phyloP scores from a whole-genome alignment of 2,329 filamentous ascomycete genomes.

The Colletotrichum australisinense region DNA sequence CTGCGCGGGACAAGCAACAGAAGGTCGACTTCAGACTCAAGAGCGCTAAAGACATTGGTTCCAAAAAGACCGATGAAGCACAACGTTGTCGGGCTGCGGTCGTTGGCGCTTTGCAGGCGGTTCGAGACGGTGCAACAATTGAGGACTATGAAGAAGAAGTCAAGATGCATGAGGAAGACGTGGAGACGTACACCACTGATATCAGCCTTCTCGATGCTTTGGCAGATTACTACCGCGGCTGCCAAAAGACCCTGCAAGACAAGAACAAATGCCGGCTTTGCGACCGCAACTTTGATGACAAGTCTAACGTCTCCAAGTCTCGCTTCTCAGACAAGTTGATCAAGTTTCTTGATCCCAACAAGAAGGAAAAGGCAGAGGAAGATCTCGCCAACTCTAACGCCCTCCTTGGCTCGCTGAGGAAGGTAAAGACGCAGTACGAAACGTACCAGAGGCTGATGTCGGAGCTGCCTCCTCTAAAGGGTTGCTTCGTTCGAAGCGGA shows the following conservation, averaged over 20 bases:
- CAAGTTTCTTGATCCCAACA: slow-evolving; percentile 69
- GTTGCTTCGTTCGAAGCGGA: slow-evolving; percentile 71
- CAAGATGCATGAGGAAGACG: slow-evolving; percentile 64
- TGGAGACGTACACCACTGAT: slow-evolving; percentile 72
- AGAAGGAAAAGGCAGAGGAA: slow-evolving; percentile 71
- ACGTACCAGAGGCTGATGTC: slow-evolving; percentile 76
- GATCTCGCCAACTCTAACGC: slow-evolving; percentile 64
- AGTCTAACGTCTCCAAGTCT: slow-evolving; percentile 66
- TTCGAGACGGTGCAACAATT: slow-evolving; percentile 58
- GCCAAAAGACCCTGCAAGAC: slow-evolving; percentile 72
- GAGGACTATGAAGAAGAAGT: slow-evolving; percentile 67
- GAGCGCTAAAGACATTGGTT: slow-evolving; percentile 71
- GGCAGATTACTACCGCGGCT: slow-evolving; percentile 77
- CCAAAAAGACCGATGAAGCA: slow-evolving; percentile 72
- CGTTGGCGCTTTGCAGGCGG: slow-evolving; percentile 57
- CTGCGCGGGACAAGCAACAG: slow-evolving; percentile 77
- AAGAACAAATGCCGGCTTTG: slow-evolving; percentile 84
- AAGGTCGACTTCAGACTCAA: slow-evolving; percentile 81
- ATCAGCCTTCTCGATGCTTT: slow-evolving; percentile 76
- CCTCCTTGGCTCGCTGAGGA: slow-evolving; percentile 69
- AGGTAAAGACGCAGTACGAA: slow-evolving; percentile 77
- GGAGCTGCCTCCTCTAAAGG: slow-evolving; percentile 76
- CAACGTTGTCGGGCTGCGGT: slow-evolving; percentile 70
- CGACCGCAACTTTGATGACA: slow-evolving; percentile 73
- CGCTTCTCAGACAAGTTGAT: slow-evolving; percentile 76